phyloP scores from a whole-genome alignment of 108 stramenopile genomes.

The Mediolabrus comicus region DNA sequence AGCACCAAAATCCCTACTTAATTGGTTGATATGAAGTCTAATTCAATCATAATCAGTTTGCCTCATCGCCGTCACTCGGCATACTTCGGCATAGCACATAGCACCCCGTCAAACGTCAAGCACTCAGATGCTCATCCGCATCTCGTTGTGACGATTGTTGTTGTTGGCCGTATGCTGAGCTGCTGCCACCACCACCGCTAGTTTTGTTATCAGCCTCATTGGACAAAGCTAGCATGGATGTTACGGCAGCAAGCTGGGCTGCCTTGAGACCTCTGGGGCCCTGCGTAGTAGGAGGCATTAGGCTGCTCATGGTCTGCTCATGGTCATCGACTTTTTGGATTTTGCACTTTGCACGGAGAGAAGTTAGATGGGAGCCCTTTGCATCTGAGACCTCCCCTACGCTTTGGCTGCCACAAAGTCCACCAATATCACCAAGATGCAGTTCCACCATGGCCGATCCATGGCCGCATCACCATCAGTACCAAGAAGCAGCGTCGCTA shows the following conservation, averaged over 20 bases:
- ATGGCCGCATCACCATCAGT: background rate
- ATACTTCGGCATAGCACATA: too few species aligned
- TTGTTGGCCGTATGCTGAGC: background rate
- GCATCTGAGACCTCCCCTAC: background rate
- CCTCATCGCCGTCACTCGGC: too few species aligned
- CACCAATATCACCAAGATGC: background rate
- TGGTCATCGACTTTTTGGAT: background rate
- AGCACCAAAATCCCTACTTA: too few species aligned
- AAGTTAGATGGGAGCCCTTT: background rate
- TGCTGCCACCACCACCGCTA: background rate
- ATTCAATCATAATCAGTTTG: too few species aligned
- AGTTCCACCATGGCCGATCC: background rate
- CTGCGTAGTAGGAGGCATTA: background rate
- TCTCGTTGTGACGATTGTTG: background rate
- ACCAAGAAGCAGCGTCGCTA: background rate
- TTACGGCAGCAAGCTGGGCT: constrained; percentile 72
- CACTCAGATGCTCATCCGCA: too few species aligned
- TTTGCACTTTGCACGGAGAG: background rate
- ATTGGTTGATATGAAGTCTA: too few species aligned
- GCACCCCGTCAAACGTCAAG: too few species aligned
- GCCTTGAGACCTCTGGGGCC: constrained; percentile 52
- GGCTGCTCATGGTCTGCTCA: background rate
- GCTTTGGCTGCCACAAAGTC: background rate
- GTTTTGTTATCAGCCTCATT: constrained; percentile 32
- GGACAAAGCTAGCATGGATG: constrained; percentile 74